Percentiles rank a stretch among this genome's conserved stretches.
Conservation (phyloP, 2,329 filamentous ascomycete genomes). For the Phyllachora maydis region DNA sequence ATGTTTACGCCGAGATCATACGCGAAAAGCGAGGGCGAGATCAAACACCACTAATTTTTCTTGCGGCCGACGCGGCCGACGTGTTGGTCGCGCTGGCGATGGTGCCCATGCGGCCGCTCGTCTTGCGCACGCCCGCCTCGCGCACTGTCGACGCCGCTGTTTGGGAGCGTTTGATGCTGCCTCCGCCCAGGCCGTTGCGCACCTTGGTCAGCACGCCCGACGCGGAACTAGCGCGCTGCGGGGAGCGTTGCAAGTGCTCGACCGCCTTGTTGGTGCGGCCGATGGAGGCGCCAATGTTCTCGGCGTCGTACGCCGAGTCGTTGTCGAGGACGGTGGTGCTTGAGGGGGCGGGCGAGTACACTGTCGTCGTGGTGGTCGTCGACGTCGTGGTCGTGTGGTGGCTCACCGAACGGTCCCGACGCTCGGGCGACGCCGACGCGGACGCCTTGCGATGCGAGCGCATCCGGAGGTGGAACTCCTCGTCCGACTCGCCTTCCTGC, state of each 20-base stretch:
- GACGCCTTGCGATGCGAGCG: conserved; percentile 41
- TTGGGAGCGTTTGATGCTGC: conserved; percentile 7
- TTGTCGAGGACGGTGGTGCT: conserved; percentile 41
- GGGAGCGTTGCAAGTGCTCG: no score
- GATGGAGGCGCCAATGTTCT: conserved; percentile 38
- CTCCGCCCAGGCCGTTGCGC: conserved; percentile 18
- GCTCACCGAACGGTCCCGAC: conserved; percentile 39
- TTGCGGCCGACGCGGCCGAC: conserved; percentile 19
- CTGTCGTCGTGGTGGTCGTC: conserved; percentile 20
- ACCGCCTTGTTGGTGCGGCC: conserved; percentile 34
- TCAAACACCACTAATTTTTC: conserved; percentile 22
- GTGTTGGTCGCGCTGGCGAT: conserved; percentile 20
- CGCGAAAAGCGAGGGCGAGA: no score
- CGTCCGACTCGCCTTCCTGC: conserved; percentile 51
- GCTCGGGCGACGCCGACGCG: conserved; percentile 39
- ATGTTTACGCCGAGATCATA: background rate
- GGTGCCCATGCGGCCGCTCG: conserved; percentile 43
- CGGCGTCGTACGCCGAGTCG: conserved; percentile 47
- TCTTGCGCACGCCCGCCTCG: conserved; percentile 35
- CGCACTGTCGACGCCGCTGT: conserved; percentile 25
- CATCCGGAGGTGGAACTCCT: conserved; percentile 64
- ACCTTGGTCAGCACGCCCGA: conserved; percentile 42
- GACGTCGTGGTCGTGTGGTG: conserved; percentile 55
- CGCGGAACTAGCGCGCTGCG: conserved; percentile 26
- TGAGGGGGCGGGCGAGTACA: no score